Conservation (phyloP, 2,329 filamentous ascomycete species). For the Hypoxylon sp. region DNA sequence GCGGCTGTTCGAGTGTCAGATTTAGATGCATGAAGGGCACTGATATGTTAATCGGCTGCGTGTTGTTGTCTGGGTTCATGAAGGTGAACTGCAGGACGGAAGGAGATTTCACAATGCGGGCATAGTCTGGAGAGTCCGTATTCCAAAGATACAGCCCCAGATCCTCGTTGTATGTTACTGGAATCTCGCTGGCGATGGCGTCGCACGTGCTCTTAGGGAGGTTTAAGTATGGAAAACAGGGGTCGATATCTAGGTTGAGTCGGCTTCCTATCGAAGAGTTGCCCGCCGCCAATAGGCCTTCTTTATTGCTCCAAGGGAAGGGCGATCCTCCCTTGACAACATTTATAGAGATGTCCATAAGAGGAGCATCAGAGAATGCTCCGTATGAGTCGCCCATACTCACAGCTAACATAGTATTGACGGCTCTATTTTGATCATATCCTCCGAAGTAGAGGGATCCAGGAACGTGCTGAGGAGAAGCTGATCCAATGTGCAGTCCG, state of each 20-base stretch:
- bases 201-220: slow-evolving; percentile 58
- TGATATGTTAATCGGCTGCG: slow-evolving; percentile 57
- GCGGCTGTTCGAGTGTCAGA: slow-evolving; percentile 56
- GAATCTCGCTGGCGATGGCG: slow-evolving; percentile 55
- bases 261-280: slow-evolving; percentile 44
- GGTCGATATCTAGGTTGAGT: slow-evolving; percentile 49
- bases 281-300: slow-evolving; percentile 39
- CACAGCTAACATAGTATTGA: slow-evolving; percentile 48
- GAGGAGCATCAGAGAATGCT: slow-evolving; percentile 34
- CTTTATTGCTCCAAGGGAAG: slow-evolving; percentile 50
- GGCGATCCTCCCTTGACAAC: slow-evolving; percentile 57
- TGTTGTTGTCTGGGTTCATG: slow-evolving; percentile 43
- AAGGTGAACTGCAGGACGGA: slow-evolving; percentile 58
- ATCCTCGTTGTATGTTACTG: slow-evolving; percentile 52
- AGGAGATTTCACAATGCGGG: slow-evolving; percentile 56
- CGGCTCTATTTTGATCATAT: slow-evolving; percentile 55
- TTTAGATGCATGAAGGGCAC: slow-evolving; percentile 57
- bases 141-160: slow-evolving; percentile 59
- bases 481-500: slow-evolving; percentile 58
- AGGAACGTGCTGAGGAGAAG: slow-evolving; percentile 34
- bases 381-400: slow-evolving; percentile 20
- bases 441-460: slow-evolving; percentile 56
- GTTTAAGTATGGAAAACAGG: slow-evolving; percentile 56
- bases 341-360: slow-evolving; percentile 58
- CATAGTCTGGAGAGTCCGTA: slow-evolving; percentile 49